Evolutionary conservation across 345 rosid species (phyloP).

Genomic region (Camelina laxa): DNA sequence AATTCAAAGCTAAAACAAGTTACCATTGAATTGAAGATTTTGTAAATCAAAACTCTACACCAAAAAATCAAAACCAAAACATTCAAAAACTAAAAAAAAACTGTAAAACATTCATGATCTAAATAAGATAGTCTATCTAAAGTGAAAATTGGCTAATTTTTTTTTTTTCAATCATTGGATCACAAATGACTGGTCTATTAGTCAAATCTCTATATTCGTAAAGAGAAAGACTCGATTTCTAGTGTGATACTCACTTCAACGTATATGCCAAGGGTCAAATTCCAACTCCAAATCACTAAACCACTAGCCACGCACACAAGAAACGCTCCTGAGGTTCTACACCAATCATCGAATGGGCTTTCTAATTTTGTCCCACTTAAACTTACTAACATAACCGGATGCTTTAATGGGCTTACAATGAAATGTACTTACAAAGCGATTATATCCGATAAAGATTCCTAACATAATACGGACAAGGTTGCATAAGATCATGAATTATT

Average conservation of each 20-base stretch:
- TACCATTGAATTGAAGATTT: too few species aligned
- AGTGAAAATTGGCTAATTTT: neutral
- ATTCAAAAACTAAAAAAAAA: too few species aligned
- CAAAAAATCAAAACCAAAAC: too few species aligned
- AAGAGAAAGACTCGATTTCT: too few species aligned
- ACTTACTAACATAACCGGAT: neutral
- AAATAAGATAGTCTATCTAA: too few species aligned
- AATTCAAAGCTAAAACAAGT: too few species aligned
- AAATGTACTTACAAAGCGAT: neutral
- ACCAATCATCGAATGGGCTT: constrained; percentile 8
- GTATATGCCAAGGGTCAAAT: neutral
- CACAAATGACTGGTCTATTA: too few species aligned
- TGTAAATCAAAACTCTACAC: too few species aligned
- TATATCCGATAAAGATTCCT: constrained; percentile 39
- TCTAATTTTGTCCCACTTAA: neutral
- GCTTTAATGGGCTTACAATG: neutral
- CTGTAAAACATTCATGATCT: too few species aligned
- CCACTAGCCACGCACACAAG: neutral
- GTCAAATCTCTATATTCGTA: too few species aligned
- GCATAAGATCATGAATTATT: neutral
- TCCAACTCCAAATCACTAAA: neutral
- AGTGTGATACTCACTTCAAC: neutral
- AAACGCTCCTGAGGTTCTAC: neutral
- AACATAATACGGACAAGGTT: constrained; percentile 31
- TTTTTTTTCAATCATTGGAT: too few species aligned